Percentiles rank a stretch among this genome's conserved stretches.
These are phyloP conservation scores for Drechslerella coelobrocha DNA, from an alignment of 2,329 filamentous ascomycete species.

Conservation along the genomic window DNA sequence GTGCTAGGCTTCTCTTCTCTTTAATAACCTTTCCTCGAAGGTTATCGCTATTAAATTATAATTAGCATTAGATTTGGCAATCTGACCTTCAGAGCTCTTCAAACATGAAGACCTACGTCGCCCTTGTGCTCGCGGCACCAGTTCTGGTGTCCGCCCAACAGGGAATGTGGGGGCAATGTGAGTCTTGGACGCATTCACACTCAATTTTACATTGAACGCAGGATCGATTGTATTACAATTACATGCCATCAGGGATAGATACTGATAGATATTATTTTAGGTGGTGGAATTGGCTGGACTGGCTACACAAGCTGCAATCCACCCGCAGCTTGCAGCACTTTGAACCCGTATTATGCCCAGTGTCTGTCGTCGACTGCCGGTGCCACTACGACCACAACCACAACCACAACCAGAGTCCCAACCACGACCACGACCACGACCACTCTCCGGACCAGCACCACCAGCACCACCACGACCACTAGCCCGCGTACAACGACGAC, in stretches of 20 bases:
- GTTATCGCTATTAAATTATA: slow-evolving; percentile 5
- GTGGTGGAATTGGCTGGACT: slow-evolving; percentile 46
- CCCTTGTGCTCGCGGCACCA: slow-evolving; percentile 42
- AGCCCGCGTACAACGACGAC: slow-evolving; percentile 17
- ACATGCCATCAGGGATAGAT: neutral
- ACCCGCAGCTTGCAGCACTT: slow-evolving; percentile 23
- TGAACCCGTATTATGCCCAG: slow-evolving; percentile 49
- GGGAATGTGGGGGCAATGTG: slow-evolving; percentile 46
- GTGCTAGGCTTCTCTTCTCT: slow-evolving; percentile 6
- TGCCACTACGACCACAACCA: slow-evolving; percentile 12
- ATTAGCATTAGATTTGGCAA: slow-evolving; percentile 38
- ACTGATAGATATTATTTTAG: slow-evolving; percentile 2
- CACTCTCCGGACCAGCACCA: neutral
- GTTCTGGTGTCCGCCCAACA: slow-evolving; percentile 44
- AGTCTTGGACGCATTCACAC: slow-evolving; percentile 17
- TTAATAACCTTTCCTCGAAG: no score
- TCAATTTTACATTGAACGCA: no score
- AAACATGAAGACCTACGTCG: slow-evolving; percentile 43
- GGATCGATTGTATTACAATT: no score
- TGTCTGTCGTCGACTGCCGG: slow-evolving; percentile 28
- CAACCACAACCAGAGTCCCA: slow-evolving; percentile 9
- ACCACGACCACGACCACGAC: slow-evolving; percentile 17
- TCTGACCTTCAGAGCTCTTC: slow-evolving; percentile 26
- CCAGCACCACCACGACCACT: slow-evolving; percentile 1
- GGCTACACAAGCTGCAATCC: slow-evolving; percentile 22